Conservation (phyloP, 1,284 basidiomycete genomes). For the Puccinia hordei region DNA sequence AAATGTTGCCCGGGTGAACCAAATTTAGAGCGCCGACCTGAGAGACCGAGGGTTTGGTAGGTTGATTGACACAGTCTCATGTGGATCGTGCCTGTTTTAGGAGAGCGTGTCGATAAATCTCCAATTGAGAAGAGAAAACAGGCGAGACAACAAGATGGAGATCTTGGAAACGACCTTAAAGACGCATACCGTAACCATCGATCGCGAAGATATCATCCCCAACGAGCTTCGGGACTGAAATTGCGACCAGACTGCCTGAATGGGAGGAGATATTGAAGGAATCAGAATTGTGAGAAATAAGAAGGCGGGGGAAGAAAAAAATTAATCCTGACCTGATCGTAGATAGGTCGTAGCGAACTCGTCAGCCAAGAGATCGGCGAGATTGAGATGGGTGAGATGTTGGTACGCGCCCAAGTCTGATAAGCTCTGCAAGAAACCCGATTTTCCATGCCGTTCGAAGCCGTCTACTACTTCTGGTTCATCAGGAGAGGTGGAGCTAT, state of each 20-base stretch:
- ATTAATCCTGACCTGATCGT: conserved; percentile 26
- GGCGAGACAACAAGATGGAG: conserved; percentile 53
- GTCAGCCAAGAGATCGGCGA: conserved; percentile 13
- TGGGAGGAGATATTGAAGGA: background rate
- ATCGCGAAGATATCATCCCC: conserved; percentile 42
- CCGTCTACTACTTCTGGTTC: background rate
- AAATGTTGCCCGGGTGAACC: conserved; percentile 32
- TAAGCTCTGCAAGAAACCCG: background rate
- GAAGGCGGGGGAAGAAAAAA: background rate
- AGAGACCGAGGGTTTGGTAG: conserved; percentile 49
- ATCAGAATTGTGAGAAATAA: background rate
- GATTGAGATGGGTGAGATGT: conserved; percentile 4
- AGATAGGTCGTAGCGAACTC: conserved; percentile 29
- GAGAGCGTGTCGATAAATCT: too few relatives aligned
- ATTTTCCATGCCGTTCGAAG: background rate
- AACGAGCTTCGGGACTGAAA: background rate
- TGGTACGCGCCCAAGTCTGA: conserved; percentile 22
- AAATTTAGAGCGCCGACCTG: conserved; percentile 38
- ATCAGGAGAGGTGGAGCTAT: background rate
- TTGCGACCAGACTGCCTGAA: conserved; percentile 33
- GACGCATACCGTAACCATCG: conserved; percentile 54
- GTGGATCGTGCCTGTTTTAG: conserved; percentile 55
- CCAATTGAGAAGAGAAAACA: too few relatives aligned
- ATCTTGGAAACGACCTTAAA: conserved; percentile 51
- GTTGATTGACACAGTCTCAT: conserved; percentile 53